Conservation (phyloP, 495 filamentous ascomycete species). For the Apiosordaria backusii region DNA sequence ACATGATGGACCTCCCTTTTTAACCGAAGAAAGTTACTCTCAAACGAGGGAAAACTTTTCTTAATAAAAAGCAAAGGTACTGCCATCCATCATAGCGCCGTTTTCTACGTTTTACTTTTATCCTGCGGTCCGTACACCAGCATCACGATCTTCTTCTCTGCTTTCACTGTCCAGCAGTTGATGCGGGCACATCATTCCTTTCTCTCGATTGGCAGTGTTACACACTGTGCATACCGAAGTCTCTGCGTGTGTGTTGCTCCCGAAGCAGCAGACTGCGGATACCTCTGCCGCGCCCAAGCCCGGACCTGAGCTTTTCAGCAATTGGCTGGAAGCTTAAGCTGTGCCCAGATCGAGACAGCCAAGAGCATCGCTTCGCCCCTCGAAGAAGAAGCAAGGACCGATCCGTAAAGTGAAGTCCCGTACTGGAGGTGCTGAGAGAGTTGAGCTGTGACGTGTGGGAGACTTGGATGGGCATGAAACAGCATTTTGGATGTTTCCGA, state of each 20-base stretch:
- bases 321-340: slow-evolving; percentile 4
- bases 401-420: no score
- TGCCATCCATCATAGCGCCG: slow-evolving; percentile 1
- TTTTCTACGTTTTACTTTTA: background rate
- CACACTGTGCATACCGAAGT: background rate
- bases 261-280: background rate
- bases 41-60: slow-evolving; percentile 21
- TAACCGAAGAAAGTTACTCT: slow-evolving; percentile 26
- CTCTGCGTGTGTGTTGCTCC: background rate
- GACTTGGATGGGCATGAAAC: background rate
- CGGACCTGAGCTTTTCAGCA: background rate
- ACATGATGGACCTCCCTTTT: slow-evolving; percentile 19
- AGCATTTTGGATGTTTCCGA: background rate
- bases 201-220: background rate
- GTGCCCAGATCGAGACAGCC: background rate
- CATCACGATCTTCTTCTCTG: background rate
- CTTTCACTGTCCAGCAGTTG: background rate
- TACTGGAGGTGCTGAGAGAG: no score
- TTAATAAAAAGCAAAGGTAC: slow-evolving; percentile 6
- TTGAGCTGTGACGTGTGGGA: background rate
- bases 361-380: background rate
- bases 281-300: slow-evolving; percentile 1
- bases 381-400: no score
- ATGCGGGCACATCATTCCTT: no score
- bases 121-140: background rate